Evolutionary conservation across 192 early-diverging fungal species (phyloP), one percentile per base, ranked within the genome.

Genomic region (Linnemannia schmuckeri): DNA sequence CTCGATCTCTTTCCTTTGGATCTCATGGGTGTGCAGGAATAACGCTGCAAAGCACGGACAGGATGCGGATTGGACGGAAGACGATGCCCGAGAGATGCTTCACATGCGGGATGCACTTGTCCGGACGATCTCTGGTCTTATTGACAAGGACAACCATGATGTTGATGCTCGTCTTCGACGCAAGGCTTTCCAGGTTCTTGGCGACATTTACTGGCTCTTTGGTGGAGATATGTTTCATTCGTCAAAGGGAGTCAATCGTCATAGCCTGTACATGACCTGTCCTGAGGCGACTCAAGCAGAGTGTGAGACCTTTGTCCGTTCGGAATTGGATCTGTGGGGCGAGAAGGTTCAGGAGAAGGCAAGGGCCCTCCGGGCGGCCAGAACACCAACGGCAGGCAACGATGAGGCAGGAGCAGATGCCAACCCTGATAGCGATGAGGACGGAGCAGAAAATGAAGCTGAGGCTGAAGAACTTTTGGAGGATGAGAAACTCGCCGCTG

Each of bases 201-300:
- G 90, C 2, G 91, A 91, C 69, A 77, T 90, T 0, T 90, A 91
- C 78, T 90, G 88, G 89, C 63, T 93, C 0, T 91, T 93, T 82
- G 88, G 89, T 10, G 88, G 88, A 20, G 90, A 91, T 22, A 78
- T 91, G 76, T 93, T 93, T 78, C 74, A 88, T 22, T 18, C 35
- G 9, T 63, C 77, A 4, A 77, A 70, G 69, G 72, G 74, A 7
- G 24, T 68, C 10, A 78, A 74, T 73, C 77, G 88, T 40, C 77
- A 72, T 18, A 44, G 75, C 24, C 57, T 91, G 49, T 78, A 78
- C 47, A 79, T 90, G 42, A 70, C 70, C 6, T 92, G 89, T 42
- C 79, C 89, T 3, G 68, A 76, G 20, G 61, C 80, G 1, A 47
- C 76, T 22, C 90, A 92, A 68, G 81, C 54, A 20, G 61, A 78